Conservation (phyloP, 805 yeast species). For the Wickerhamomyces kurtzmanii region DNA sequence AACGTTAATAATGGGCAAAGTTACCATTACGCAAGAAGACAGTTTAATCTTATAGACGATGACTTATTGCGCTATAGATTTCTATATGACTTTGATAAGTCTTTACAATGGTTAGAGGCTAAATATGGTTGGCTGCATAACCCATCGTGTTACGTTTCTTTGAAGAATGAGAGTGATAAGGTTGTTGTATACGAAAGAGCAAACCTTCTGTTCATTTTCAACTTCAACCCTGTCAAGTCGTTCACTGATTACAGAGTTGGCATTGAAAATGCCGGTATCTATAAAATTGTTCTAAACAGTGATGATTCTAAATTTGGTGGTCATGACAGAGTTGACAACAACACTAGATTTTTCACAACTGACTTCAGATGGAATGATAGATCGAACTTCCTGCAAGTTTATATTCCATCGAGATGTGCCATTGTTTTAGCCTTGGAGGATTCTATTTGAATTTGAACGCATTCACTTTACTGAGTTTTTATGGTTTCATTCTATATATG, state of each 20-base stretch:
- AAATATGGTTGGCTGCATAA: constrained; percentile 60
- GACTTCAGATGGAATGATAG: constrained; percentile 77
- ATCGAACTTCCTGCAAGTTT: constrained; percentile 64
- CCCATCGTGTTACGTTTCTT: constrained; percentile 73
- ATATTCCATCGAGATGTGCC: constrained; percentile 71
- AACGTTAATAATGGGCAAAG: constrained; percentile 80
- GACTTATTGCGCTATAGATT: constrained; percentile 69
- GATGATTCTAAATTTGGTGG: constrained; percentile 76
- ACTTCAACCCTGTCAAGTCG: constrained; percentile 81
- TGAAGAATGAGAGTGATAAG: constrained; percentile 85
- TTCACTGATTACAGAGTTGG: constrained; percentile 86
- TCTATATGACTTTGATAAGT: constrained; percentile 74
- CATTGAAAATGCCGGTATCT: constrained; percentile 71
- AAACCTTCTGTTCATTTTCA: constrained; percentile 76
- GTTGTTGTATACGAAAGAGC: constrained; percentile 84
- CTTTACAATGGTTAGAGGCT: constrained; percentile 71
- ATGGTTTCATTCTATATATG: too few species aligned
- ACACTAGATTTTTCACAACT: constrained; percentile 54
- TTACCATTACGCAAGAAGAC: constrained; percentile 91
- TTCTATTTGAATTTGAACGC: too few species aligned
- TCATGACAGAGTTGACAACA: constrained; percentile 57
- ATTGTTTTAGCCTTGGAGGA: constrained; percentile 39
- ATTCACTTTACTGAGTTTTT: too few species aligned
- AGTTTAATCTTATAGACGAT: constrained; percentile 81
- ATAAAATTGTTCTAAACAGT: constrained; percentile 64